phyloP scores from a whole-genome alignment of 208 protist species.

The Trichomonas gallinae region DNA sequence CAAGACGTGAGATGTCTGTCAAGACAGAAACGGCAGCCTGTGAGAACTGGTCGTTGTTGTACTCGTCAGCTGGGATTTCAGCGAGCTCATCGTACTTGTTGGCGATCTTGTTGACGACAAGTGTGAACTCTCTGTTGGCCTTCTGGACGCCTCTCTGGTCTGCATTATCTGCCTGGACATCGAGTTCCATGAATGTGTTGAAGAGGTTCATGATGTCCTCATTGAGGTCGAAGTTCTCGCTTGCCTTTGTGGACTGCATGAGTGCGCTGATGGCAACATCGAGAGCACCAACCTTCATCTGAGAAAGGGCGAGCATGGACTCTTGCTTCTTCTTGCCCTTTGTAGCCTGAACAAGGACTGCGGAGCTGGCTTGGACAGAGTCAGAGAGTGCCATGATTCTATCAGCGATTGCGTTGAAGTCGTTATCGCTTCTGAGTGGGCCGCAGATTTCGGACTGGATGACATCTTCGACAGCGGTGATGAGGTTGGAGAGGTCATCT shows the following conservation, averaged over 20 bases:
- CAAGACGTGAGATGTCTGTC: background rate
- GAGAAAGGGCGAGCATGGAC: background rate
- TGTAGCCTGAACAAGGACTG: background rate
- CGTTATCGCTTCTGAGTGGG: background rate
- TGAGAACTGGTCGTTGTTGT: background rate
- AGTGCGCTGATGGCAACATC: background rate
- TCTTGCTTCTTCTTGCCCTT: background rate
- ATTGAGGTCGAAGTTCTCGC: background rate
- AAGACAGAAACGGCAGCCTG: background rate
- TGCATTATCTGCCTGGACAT: background rate
- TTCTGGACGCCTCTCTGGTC: background rate
- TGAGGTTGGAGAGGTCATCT: background rate
- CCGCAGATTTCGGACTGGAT: background rate
- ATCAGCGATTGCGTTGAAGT: background rate
- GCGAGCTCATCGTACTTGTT: background rate
- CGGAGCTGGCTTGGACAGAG: background rate
- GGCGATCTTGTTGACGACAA: background rate
- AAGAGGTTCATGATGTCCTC: background rate
- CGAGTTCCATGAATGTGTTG: background rate
- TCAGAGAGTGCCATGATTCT: background rate
- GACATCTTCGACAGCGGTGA: background rate
- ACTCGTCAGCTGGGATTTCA: background rate
- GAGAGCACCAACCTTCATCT: background rate
- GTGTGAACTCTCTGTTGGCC: background rate
- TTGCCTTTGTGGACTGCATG: background rate